Conservation (phyloP, 768 basidiomycete species). For the Mycena albidolilacea region DNA sequence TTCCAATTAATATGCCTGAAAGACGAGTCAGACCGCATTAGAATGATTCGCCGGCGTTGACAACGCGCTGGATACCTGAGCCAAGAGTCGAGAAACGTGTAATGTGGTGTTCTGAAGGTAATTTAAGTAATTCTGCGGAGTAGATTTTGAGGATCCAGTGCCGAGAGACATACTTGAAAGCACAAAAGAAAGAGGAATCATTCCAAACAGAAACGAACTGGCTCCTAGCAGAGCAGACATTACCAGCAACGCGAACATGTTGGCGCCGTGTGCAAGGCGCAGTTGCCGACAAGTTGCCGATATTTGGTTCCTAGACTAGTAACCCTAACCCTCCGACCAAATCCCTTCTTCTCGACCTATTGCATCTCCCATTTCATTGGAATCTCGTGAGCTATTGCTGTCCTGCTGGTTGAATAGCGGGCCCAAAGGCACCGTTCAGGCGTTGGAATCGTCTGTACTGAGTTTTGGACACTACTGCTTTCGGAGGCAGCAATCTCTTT, state of each 20-base stretch:
- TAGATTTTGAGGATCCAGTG: not conserved
- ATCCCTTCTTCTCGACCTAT: no score
- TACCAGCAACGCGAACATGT: constrained; percentile 52
- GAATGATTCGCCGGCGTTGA: constrained; percentile 9
- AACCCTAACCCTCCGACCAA: no score
- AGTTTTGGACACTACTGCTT: no score
- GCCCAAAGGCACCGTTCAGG: no score
- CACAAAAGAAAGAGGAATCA: constrained; percentile 80
- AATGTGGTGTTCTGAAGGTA: constrained; percentile 34
- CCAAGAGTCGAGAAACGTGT: constrained; percentile 32
- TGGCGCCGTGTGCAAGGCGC: not conserved
- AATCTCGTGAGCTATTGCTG: no score
- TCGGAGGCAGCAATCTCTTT: no score
- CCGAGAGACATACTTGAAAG: constrained; percentile 71
- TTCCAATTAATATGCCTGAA: constrained; percentile 89
- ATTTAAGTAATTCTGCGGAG: constrained; percentile 20
- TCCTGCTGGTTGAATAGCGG: no score
- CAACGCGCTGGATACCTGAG: constrained; percentile 22
- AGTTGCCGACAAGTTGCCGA: no score
- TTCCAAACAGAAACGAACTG: constrained; percentile 78
- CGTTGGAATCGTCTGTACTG: no score
- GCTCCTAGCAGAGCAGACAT: constrained; percentile 77
- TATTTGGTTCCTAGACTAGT: no score
- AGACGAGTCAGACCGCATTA: constrained; percentile 66
- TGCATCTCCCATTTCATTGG: no score